A percentile compares a stretch with the other conserved stretches of the same genome.
phyloP scores from a whole-genome alignment of 345 rosid species.

The Eutrema yunnanense region DNA sequence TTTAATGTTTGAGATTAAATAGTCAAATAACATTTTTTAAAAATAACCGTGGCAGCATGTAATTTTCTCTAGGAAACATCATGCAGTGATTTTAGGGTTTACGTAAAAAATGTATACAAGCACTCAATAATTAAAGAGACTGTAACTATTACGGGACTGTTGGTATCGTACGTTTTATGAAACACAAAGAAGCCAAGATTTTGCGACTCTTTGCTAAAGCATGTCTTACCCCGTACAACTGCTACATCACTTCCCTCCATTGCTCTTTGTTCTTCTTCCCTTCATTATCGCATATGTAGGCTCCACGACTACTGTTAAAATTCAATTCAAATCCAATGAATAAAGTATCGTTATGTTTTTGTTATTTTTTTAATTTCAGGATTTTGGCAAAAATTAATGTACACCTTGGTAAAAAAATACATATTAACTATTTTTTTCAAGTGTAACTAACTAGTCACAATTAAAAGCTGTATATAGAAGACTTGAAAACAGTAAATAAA shows the following conservation, averaged over 20 bases:
- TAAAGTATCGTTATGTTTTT: not conserved
- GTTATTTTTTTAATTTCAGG: not conserved
- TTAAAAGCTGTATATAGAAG: not conserved
- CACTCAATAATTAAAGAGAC: not conserved
- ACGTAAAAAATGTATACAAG: not conserved
- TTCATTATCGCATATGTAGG: not conserved
- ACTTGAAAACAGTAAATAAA: not conserved
- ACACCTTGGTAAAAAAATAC: not conserved
- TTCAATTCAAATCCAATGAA: not conserved
- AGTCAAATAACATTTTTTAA: not conserved
- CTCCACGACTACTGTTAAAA: not conserved
- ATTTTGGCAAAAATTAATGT: not conserved
- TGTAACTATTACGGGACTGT: not conserved
- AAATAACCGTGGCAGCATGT: not conserved
- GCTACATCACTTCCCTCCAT: constrained; percentile 3
- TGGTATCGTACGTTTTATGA: not conserved
- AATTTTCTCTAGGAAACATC: not conserved
- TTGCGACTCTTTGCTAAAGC: not conserved
- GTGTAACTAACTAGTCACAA: no score
- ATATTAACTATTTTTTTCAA: not conserved
- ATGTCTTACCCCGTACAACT: constrained; percentile 4
- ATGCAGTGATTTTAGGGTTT: not conserved
- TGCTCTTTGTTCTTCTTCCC: not conserved
- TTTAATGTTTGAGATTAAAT: not conserved
- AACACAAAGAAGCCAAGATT: not conserved